Percentiles rank a stretch among this genome's conserved stretches.
Evolutionary conservation across 768 basidiomycete species (phyloP).

Genomic region (Naematelia encephala): DNA sequence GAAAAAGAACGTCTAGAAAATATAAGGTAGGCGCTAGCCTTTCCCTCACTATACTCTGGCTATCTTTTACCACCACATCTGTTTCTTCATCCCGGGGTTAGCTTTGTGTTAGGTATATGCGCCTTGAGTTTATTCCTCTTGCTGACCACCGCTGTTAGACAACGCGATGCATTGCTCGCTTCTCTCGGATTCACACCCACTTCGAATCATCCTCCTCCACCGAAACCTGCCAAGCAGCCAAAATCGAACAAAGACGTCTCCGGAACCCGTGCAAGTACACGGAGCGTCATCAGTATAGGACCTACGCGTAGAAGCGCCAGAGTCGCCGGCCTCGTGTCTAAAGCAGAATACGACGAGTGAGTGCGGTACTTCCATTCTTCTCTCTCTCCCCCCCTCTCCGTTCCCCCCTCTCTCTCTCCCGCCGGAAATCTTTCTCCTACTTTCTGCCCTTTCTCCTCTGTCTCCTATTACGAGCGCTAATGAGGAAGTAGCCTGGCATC

Average conservation of each 20-base stretch:
- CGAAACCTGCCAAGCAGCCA: neutral
- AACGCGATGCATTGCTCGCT: conserved; percentile 24
- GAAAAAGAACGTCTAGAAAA: conserved; percentile 39
- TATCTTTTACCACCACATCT: no score
- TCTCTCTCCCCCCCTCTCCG: neutral
- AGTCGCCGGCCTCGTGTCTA: conserved; percentile 15
- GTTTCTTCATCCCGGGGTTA: neutral
- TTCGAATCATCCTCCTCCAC: neutral
- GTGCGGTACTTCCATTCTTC: neutral
- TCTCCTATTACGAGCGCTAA: neutral
- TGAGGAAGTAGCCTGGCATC: neutral
- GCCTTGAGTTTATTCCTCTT: neutral
- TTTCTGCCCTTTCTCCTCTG: neutral
- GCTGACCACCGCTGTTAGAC: conserved; percentile 7
- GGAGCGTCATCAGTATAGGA: neutral
- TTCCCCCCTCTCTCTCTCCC: no score
- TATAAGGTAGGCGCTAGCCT: conserved; percentile 28
- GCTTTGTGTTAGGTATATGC: neutral
- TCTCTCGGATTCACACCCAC: conserved; percentile 23
- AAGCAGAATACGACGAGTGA: neutral
- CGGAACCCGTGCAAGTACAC: conserved; percentile 2
- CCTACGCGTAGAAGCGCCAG: conserved; percentile 21
- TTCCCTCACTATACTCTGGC: neutral
- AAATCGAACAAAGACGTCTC: conserved; percentile 2
- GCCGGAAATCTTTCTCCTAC: neutral